Conservation (phyloP, 2,329 filamentous ascomycete species). For the Penicillium oxalicum region DNA sequence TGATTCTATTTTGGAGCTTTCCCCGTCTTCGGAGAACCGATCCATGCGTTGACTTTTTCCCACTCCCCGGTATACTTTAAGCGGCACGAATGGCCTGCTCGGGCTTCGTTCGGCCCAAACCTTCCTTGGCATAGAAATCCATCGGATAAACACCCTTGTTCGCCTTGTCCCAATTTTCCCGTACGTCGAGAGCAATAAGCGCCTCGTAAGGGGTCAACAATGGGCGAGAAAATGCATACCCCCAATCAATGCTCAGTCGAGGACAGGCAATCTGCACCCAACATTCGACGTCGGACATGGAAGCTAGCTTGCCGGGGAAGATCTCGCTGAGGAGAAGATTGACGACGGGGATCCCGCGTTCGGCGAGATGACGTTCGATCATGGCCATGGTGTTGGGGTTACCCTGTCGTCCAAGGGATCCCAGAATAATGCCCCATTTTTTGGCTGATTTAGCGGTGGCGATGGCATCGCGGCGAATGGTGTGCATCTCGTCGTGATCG, state of each 20-base stretch:
- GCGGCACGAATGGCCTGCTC: conserved; percentile 17
- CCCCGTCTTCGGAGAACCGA: no score
- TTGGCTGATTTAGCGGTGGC: conserved; percentile 65
- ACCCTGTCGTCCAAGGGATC: conserved; percentile 85
- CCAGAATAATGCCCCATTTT: conserved; percentile 94
- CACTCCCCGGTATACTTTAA: conserved; percentile 1
- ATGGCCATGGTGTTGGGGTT: conserved; percentile 87
- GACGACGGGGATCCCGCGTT: conserved; percentile 70
- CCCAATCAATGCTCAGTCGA: conserved; percentile 97
- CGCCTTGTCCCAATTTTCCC: conserved; percentile 63
- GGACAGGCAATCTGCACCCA: conserved; percentile 99
- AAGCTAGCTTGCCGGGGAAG: conserved; percentile 87
- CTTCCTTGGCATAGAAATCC: conserved; percentile 95
- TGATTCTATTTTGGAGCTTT: conserved; percentile 1
- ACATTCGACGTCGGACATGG: conserved; percentile 91
- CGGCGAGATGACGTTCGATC: conserved; percentile 70
- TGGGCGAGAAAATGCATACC: conserved; percentile 86
- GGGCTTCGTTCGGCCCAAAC: conserved; percentile 70
- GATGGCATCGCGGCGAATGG: conserved; percentile 71
- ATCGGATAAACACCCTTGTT: conserved; percentile 76
- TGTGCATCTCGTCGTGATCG: conserved; percentile 84
- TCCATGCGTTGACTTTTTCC: no score
- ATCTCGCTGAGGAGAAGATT: conserved; percentile 90
- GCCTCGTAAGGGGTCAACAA: conserved; percentile 93
- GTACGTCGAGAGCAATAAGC: conserved; percentile 75